phyloP scores from a whole-genome alignment of 257 asterid genomes.

The Scutellaria galericulata region DNA sequence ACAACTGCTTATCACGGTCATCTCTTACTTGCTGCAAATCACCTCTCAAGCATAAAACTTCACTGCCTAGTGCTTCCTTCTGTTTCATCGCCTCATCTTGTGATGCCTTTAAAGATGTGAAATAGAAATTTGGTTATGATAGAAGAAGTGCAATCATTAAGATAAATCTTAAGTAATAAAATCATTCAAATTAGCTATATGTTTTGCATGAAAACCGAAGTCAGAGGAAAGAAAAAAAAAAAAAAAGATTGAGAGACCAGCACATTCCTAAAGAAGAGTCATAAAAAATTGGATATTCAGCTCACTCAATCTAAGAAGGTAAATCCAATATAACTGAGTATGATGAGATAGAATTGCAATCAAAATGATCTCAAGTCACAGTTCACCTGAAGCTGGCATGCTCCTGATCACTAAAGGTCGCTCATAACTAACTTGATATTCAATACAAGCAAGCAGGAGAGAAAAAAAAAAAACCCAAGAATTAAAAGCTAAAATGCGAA shows the following conservation, averaged over 20 bases:
- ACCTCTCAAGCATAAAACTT: slow-evolving; percentile 67
- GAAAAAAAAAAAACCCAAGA: too few relatives aligned
- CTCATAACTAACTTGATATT: background rate
- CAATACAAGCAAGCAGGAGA: background rate
- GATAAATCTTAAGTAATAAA: background rate
- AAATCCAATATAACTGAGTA: background rate
- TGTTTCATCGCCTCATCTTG: slow-evolving; percentile 78
- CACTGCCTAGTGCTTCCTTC: slow-evolving; percentile 73
- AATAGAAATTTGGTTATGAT: background rate
- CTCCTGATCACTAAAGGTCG: too few relatives aligned
- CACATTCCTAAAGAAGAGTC: background rate
- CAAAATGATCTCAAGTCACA: background rate
- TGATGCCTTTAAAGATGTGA: slow-evolving; percentile 48
- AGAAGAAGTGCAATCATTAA: background rate
- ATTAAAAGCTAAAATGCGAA: too few relatives aligned
- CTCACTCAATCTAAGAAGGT: slow-evolving; percentile 4
- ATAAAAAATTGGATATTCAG: slow-evolving; percentile 5
- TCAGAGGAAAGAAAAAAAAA: background rate
- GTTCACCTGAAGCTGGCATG: background rate
- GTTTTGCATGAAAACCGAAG: background rate
- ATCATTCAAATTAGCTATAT: background rate
- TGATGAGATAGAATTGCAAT: background rate
- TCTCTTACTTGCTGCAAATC: slow-evolving; percentile 86
- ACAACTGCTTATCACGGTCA: slow-evolving; percentile 72
- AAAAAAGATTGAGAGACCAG: background rate